Base-by-base conservation (phyloP, 2,329 filamentous ascomycete genomes). In the Botrytis galanthina region DNA sequence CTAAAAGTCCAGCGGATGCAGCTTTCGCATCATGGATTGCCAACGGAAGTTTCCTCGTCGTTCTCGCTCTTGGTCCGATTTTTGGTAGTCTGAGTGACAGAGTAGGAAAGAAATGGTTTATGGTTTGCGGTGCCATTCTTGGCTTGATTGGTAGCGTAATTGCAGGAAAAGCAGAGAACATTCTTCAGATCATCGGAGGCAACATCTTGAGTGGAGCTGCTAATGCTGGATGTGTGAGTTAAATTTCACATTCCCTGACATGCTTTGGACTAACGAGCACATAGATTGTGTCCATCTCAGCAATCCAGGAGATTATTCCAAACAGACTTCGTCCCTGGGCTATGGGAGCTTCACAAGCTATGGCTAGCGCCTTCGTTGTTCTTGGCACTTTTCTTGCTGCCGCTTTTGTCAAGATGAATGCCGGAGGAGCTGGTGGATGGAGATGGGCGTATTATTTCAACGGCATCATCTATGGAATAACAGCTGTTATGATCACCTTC, bases 391-490 rank as follows among this genome's bases (percentile, higher is more conserved):
- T 75, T 54, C 42, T 76, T 35, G 73, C 75, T 37, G 75, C 73
- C 29, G 68, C 66, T 35, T 75, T 77, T 46, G 76, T 77, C 35
- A 70, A 70, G 18, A 59, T 72, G 20, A 73, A 75, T 66, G 57
- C 60, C n/a, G 75, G 74, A 22, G 74, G 74, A 32, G 68, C 70
- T 46, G 73, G 74, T 10, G 76, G 76, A 5, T 77, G 74, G 73
- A 64, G 75, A 12, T 77, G 76, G 75, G 71, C 75, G 2, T 77
- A 77, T 35, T 77, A 76, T 70, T 76, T 77, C 66, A 76, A 76
- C 48, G 69, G 64, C 8, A 74, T 77, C 18, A 73, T 76, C 26
- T 77, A 75, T 67, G 75, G 63, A 14, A 37, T 76, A 39, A 74
- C 75, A 20, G 73, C 72, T 1, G 6, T 76, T 9, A 70, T 71